Evolutionary conservation across 306 rosid genomes (phyloP), one percentile per base, ranked within the genome.

Genomic region (Ormosia emarginata): DNA sequence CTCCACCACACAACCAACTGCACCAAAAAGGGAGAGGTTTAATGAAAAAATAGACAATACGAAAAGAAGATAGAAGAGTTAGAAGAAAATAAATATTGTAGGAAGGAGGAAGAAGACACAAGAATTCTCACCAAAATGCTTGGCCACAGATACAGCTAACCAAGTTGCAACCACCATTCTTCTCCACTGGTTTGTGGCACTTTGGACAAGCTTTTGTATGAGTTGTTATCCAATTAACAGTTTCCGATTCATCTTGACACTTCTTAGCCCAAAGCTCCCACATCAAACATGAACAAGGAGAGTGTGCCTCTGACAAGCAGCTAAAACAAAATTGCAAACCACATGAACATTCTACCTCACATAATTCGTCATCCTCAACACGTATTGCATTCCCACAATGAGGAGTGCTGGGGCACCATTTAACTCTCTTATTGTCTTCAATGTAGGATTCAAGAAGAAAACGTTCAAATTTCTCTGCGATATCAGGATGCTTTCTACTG

Each of bases 1-100:
- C 97, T 84, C 90, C 98, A 74, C 97, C 99, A 83, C 99, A 96
- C 39, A 92, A 83, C 99, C 99, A 96, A 87, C 99, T 96, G 97
- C 87, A 87, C 11, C 84, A 77, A 84, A 82, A 43, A 37, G 56
- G 44, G 62, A 30, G 58, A 36, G 76, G 41, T 57, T 17, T 71
- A 11, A 8, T 34, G 0, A 29, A 53, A 58, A 75, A 63, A 71
- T 57, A 36, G 50, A 67, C 37, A 24, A 24, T 24, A 24, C 1
- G 24, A n/a, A 37, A 75, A 12, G 29, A 50, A 39, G 10, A 32
- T 44, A 77, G 53, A 18, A n/a, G 53, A 71, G 53, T 52, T 64
- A 50, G 57, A 83, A 32, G 14, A 68, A 37, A 32, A 41, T 65
- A 49, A 49, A 50, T 17, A 39, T 62, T 46, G 72, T 29, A 78